Evolutionary conservation across 257 asterid species (phyloP).

Genomic region (Dorcoceras hygrometricum): DNA sequence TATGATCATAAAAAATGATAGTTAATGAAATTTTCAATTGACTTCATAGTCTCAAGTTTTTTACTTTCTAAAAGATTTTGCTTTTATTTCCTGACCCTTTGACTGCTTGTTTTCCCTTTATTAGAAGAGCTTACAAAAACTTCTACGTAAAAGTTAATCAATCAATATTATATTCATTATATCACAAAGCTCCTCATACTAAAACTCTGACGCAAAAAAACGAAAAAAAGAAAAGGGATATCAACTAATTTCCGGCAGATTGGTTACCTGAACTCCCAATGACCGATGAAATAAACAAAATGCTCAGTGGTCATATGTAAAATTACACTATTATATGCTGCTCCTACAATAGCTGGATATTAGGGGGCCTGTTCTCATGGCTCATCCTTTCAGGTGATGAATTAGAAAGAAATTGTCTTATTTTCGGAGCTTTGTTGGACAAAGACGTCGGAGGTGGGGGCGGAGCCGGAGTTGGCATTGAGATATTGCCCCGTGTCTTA

Average conservation of each 20-base stretch:
- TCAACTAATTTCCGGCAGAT: not conserved
- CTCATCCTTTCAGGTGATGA: conserved; percentile 34
- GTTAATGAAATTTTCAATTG: too few relatives aligned
- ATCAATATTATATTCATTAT: not conserved
- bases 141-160: too few relatives aligned
- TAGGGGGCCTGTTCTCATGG: conserved; percentile 58
- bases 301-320: not conserved
- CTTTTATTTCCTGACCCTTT: too few relatives aligned
- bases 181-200: too few relatives aligned
- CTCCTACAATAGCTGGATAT: conserved; percentile 41
- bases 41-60: too few relatives aligned
- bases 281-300: not conserved
- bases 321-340: not conserved
- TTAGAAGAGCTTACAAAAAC: too few relatives aligned
- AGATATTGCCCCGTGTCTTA: conserved; percentile 39
- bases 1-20: too few relatives aligned
- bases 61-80: too few relatives aligned
- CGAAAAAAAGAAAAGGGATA: not conserved
- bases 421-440: conserved; percentile 42
- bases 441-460: conserved; percentile 40
- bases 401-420: conserved; percentile 26
- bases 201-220: not conserved
- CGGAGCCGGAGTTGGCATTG: conserved; percentile 55
- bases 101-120: not conserved
- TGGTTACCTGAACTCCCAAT: not conserved